Evolutionary conservation across 2,329 filamentous ascomycete genomes (phyloP).

Genomic region (Didymellaceae sp.): DNA sequence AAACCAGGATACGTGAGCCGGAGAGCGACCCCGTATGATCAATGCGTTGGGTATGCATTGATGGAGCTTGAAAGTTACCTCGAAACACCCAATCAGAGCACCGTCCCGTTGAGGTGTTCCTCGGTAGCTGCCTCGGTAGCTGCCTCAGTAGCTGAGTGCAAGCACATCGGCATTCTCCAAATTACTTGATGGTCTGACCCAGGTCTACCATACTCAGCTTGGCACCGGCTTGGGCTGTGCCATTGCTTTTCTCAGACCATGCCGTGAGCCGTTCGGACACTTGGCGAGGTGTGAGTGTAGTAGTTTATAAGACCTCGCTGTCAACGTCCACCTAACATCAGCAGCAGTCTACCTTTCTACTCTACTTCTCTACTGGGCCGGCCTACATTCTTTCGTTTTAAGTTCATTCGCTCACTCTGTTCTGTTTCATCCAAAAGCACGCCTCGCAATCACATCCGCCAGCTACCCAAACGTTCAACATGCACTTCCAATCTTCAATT

Average conservation of each 20-base stretch:
- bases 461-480: constrained; percentile 15
- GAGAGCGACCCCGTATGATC: neutral
- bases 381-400: neutral
- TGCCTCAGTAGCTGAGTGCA: constrained; percentile 6
- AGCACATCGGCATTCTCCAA: constrained; percentile 6
- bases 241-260: neutral
- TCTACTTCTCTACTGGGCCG: neutral
- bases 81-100: constrained; percentile 6
- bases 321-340: constrained; percentile 1
- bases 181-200: neutral
- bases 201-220: neutral
- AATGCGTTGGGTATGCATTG: neutral
- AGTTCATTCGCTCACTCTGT: constrained; percentile 4
- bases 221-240: neutral
- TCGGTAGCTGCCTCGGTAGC: neutral
- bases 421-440: neutral
- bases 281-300: neutral
- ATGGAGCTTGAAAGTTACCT: neutral
- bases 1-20: neutral
- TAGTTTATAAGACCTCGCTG: neutral
- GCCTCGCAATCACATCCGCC: neutral
- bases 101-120: neutral
- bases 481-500: constrained; percentile 34
- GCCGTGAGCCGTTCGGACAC: neutral
- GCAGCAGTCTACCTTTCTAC: neutral